Evolutionary conservation across 2,329 filamentous ascomycete genomes (phyloP), one percentile per base, ranked within the genome.

Genomic region (Stromatinia cepivora): DNA sequence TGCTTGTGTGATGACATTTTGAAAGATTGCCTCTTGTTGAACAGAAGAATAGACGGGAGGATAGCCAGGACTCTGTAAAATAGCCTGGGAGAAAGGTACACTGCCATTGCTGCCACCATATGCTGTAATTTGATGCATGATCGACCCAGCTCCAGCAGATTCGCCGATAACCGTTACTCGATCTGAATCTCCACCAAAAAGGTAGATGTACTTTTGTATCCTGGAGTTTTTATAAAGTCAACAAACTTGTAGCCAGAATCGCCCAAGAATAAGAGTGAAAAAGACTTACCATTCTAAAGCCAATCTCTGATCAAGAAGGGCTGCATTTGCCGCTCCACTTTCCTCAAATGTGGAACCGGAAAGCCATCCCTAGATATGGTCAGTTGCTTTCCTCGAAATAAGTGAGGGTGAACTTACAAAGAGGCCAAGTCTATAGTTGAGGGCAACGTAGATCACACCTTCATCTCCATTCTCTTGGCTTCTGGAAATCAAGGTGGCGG

Each of bases 101-200:
- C 63, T 70, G 6, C 72, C 74, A 34, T 75, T 75, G 7, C 50
- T 53, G 2, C 83, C 84, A 46, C 84, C 84, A 70, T 80, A 85
- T 0, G 84, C 79, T 36, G 84, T 87, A 70, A 87, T 82, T 68
- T 87, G 85, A 72, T 87, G 84, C 77, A 86, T 81, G 69, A 88
- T 82, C 4, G 81, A 84, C 0, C 84, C 84, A 10, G 79, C 85
- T 39, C 85, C 85, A 11, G 85, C 84, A 22, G 81, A 84, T 70
- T 84, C 78, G 8, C 84, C 84, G 25, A 85, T 79, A 20, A 86
- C 79, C 0, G 84, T 86, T 50, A 87, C 81, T 20, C 80, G 79
- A 4, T 79, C 76, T 3, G 81, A 77, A 74, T 87, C 82, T 17
- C 86, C 86, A 13, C 86, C 86, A 72, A 88, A 88, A 15, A 81